Evolutionary conservation across 2,329 filamentous ascomycete species (phyloP).

Genomic region (Aspergillus sp.): DNA sequence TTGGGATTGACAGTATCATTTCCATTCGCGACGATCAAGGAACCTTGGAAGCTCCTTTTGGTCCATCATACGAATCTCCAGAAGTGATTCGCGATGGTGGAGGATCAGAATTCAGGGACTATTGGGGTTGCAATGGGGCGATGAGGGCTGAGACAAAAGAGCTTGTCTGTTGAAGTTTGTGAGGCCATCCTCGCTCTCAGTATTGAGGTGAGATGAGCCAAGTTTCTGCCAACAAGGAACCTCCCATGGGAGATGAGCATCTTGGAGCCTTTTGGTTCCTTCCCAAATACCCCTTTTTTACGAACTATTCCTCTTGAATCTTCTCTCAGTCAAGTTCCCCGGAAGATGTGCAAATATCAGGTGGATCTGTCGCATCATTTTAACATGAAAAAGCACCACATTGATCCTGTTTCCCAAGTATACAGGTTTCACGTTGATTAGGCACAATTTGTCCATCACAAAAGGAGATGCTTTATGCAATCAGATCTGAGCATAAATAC

Average conservation of each 20-base stretch:
- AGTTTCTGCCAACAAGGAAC: neutral
- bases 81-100: neutral
- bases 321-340: neutral
- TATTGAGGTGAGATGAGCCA: neutral
- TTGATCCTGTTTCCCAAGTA: neutral
- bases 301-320: too few species aligned
- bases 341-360: neutral
- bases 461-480: neutral
- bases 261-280: neutral
- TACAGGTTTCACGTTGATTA: neutral
- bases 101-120: neutral
- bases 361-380: neutral
- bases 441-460: neutral
- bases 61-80: neutral
- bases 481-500: neutral
- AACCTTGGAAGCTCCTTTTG: neutral
- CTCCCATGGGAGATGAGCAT: neutral
- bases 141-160: neutral
- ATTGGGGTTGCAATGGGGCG: neutral
- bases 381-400: neutral
- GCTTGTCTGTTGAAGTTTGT: neutral
- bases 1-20: conserved; percentile 1
- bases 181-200: neutral
- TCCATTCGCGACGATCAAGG: neutral
- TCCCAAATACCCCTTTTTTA: neutral